Conservation (phyloP, 164 flowering plant genomes). For the Cinnamomum micranthum region DNA sequence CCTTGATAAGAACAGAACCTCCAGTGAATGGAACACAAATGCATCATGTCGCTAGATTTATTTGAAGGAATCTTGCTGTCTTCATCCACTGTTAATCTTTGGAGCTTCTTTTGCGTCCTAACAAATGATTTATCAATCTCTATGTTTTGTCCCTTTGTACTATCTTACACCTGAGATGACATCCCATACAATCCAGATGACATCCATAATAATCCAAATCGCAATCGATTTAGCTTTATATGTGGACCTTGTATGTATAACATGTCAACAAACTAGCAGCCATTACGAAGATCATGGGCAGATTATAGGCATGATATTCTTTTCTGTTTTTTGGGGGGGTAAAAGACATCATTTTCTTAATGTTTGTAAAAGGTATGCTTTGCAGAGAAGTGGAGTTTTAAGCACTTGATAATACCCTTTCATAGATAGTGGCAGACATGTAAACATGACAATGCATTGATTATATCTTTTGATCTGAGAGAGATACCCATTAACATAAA, state of each 20-base stretch:
- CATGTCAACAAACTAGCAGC: background rate
- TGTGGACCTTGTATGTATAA: conserved; percentile 1
- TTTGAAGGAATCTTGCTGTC: conserved; percentile 24
- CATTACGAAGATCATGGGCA: background rate
- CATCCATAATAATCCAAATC: conserved; percentile 7
- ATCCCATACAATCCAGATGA: conserved; percentile 5
- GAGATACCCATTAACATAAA: conserved; percentile 7
- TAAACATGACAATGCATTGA: conserved; percentile 8
- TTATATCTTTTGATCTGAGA: conserved; percentile 5
- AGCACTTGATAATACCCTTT: background rate
- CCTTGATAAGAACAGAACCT: conserved; percentile 14
- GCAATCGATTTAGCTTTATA: conserved; percentile 7
- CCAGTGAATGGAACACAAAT: conserved; percentile 1
- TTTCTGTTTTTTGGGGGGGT: no score
- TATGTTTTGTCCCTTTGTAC: background rate
- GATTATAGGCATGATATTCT: background rate
- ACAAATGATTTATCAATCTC: conserved; percentile 11
- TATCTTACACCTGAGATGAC: conserved; percentile 9
- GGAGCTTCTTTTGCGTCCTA: conserved; percentile 12
- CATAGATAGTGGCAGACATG: conserved; percentile 13
- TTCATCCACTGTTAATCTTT: conserved; percentile 7
- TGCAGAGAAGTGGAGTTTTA: conserved; percentile 6
- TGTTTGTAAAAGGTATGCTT: conserved; percentile 2
- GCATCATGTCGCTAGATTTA: conserved; percentile 8
- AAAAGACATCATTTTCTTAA: background rate